Percentiles rank a stretch among this genome's conserved stretches.
phyloP scores from a whole-genome alignment of 371 early-diverging fungal genomes.

The Blastocladiella emersonii region DNA sequence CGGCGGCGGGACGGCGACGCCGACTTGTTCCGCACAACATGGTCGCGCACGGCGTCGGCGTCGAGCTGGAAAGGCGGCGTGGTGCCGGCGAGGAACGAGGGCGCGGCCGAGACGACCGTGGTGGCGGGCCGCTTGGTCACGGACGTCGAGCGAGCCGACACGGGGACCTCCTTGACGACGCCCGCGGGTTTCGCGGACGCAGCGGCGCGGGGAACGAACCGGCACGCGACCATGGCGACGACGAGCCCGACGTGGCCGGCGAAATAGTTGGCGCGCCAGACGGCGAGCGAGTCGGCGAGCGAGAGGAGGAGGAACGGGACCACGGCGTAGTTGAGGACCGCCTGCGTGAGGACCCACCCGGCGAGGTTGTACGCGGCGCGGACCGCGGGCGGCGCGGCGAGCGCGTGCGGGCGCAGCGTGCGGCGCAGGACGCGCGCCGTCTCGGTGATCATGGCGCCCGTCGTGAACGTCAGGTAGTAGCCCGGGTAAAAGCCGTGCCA shows the following conservation, averaged over 20 bases:
- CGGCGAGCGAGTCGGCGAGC: slow-evolving; percentile 29
- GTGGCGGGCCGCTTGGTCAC: too few species aligned
- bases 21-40: too few species aligned
- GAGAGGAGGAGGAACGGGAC: slow-evolving; percentile 56
- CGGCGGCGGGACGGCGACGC: too few species aligned
- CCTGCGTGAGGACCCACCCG: slow-evolving; percentile 48
- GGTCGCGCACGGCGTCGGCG: too few species aligned
- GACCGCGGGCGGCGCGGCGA: slow-evolving; percentile 22
- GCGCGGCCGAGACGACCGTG: too few species aligned
- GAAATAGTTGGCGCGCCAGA: slow-evolving; percentile 47
- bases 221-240: background rate
- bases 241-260: slow-evolving; percentile 38
- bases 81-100: too few species aligned
- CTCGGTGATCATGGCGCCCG: slow-evolving; percentile 33
- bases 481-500: slow-evolving; percentile 95
- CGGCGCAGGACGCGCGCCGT: slow-evolving; percentile 39
- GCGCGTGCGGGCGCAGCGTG: slow-evolving; percentile 49
- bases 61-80: too few species aligned
- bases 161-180: too few species aligned
- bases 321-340: slow-evolving; percentile 47
- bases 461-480: slow-evolving; percentile 54
- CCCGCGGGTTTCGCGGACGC: background rate
- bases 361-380: slow-evolving; percentile 46
- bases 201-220: background rate
- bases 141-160: too few species aligned